Evolutionary conservation across 345 rosid species (phyloP), one percentile per base, ranked within the genome.

Genomic region (Gossypium ekmanianum): DNA sequence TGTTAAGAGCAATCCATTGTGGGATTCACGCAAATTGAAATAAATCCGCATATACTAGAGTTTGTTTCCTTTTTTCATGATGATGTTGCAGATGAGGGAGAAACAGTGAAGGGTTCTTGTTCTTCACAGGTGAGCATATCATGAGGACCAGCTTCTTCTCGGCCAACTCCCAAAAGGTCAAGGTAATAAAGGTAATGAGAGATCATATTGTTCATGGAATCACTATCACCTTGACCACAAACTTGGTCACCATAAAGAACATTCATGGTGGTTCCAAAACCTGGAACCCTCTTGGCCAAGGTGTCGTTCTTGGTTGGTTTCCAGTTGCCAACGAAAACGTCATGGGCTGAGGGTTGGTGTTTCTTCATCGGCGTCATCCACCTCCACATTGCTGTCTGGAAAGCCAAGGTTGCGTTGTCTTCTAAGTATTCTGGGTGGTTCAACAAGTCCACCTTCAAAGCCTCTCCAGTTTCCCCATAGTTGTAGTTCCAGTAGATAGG

Each of bases 311-410:
- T 87, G 24, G 91, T 87, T 1, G 95, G 97, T 77, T 91, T 93
- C 97, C 98, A 93, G 55, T 75, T 91, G 0, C 95, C 94, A 7
- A 87, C 89, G 48, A 91, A 91, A 4, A 75, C 90, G 7, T 89
- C 94, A 71, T 93, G 98, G 0, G 98, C 94, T 7, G 97, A 91
- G 0, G 97, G 98, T 27, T 70, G 78, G 14, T 83, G 80, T 85
- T 93, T 93, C 88, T 88, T 91, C 11, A 75, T 81, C 8, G 98
- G 97, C 1, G 94, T 90, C 98, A 93, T 93, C 98, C 97, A 93
- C 83, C 81, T 81, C 94, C 94, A 89, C 2, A 93, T 84, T 34
- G 98, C 95, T 0, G 94, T 80, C 72, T 90, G 97, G 77, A 91
- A 93, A 12, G 92, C 95, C 57, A 93, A 67, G 41, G 98, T 90